Percentiles rank a stretch among this genome's conserved stretches.
phyloP scores from a whole-genome alignment of 2,329 filamentous ascomycete species.

The Penicillium olsonii region DNA sequence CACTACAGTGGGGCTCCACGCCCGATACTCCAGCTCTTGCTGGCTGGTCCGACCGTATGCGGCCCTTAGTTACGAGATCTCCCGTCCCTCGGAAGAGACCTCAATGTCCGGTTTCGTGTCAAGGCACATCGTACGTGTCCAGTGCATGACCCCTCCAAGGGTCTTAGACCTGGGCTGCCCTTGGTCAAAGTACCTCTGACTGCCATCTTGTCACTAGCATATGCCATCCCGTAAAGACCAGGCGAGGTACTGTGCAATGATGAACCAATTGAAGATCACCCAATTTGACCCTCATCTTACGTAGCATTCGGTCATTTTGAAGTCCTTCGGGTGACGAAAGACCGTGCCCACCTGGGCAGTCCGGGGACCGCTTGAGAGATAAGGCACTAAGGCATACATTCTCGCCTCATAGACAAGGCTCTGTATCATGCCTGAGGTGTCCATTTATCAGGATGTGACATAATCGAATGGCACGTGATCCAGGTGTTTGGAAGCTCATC shows the following conservation, averaged over 20 bases:
- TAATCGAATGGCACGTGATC: constrained; percentile 21
- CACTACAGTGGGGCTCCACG: constrained; percentile 36
- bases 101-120: constrained; percentile 5
- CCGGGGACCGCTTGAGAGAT: no score
- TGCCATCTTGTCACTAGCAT: background rate
- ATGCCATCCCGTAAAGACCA: no score
- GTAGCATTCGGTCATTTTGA: constrained; percentile 14
- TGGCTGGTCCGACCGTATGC: constrained; percentile 33
- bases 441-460: constrained; percentile 17
- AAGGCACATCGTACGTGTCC: background rate
- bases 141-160: background rate
- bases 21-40: constrained; percentile 28
- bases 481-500: constrained; percentile 21
- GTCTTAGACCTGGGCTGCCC: background rate
- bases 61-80: constrained; percentile 38
- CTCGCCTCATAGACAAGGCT: constrained; percentile 1
- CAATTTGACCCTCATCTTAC: constrained; percentile 6
- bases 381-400: constrained; percentile 8
- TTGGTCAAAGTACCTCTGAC: background rate
- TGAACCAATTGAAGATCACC: constrained; percentile 1
- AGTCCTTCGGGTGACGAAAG: constrained; percentile 19
- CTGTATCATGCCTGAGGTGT: constrained; percentile 5
- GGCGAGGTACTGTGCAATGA: no score
- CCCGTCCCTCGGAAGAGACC: constrained; percentile 37
- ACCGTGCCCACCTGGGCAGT: no score